phyloP scores from a whole-genome alignment of 1,284 basidiomycete species.

The Coriolopsis trogii region DNA sequence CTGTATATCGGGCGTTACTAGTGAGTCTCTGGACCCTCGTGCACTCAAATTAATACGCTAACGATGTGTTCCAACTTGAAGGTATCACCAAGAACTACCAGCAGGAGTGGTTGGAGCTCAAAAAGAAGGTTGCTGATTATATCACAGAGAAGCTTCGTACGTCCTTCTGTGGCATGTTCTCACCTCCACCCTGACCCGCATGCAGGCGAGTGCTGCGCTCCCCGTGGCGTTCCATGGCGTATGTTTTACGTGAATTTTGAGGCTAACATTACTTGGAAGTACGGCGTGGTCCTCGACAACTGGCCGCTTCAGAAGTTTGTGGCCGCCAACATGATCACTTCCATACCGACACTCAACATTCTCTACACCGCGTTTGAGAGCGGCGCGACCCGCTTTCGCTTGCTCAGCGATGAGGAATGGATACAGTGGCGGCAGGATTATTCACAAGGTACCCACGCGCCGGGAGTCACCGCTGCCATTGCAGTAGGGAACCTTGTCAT shows the following conservation, averaged over 20 bases:
- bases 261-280: slow-evolving; percentile 22
- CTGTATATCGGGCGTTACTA: slow-evolving; percentile 13
- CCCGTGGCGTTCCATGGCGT: slow-evolving; percentile 7
- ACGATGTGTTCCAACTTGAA: neutral
- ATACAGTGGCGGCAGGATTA: neutral
- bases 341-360: slow-evolving; percentile 4
- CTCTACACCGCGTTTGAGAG: slow-evolving; percentile 15
- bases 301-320: slow-evolving; percentile 29
- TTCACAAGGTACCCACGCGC: neutral
- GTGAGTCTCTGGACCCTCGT: neutral
- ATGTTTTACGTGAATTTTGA: slow-evolving; percentile 32
- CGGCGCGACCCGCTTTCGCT: slow-evolving; percentile 14
- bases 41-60: neutral
- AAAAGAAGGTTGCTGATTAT: neutral
- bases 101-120: slow-evolving; percentile 10
- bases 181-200: neutral
- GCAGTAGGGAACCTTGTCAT: too few relatives aligned
- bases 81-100: neutral
- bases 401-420: slow-evolving; percentile 17
- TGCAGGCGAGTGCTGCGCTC: slow-evolving; percentile 11
- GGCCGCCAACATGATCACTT: neutral
- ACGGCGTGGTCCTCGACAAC: slow-evolving; percentile 26
- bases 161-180: neutral
- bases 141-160: slow-evolving; percentile 21
- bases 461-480: neutral